Evolutionary conservation across 768 basidiomycete genomes (phyloP).

Genomic region (Lactarius trivialis): DNA sequence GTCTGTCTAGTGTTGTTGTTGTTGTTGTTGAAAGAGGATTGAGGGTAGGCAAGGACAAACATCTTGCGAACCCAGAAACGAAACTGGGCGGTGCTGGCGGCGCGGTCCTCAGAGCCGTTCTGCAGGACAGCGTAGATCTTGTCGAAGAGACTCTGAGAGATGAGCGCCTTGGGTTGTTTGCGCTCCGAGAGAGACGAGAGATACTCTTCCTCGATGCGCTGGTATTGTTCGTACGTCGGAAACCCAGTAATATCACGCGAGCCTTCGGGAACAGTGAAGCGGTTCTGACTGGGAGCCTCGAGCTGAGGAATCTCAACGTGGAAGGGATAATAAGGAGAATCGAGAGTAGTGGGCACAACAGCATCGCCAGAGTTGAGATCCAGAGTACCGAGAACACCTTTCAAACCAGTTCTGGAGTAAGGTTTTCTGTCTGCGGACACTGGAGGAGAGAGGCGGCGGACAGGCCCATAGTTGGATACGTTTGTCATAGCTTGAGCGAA

Average conservation of each 20-base stretch:
- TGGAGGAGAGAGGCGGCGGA: conserved; percentile 16
- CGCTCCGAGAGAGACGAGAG: conserved; percentile 21
- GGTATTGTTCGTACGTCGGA: conserved; percentile 22
- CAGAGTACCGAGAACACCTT: conserved; percentile 18
- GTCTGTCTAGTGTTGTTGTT: background rate
- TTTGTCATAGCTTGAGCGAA: conserved; percentile 17
- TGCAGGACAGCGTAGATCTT: conserved; percentile 19
- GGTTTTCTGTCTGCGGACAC: conserved; percentile 17
- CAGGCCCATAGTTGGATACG: conserved; percentile 16
- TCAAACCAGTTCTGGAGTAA: conserved; percentile 18
- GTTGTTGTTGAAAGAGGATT: conserved; percentile 15
- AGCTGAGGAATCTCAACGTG: conserved; percentile 16
- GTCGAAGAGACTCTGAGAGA: conserved; percentile 22
- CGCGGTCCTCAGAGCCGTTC: conserved; percentile 17
- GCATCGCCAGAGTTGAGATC: conserved; percentile 18
- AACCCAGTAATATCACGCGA: conserved; percentile 19
- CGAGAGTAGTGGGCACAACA: conserved; percentile 5
- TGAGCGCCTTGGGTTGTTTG: conserved; percentile 23
- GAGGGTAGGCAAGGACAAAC: conserved; percentile 22
- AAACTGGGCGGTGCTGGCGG: conserved; percentile 20
- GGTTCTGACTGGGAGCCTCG: conserved; percentile 11
- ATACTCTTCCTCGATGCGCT: conserved; percentile 20
- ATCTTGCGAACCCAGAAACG: conserved; percentile 25
- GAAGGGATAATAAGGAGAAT: conserved; percentile 18
- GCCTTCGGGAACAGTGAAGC: background rate